Evolutionary conservation across 345 rosid species (phyloP).

Genomic region (Sapria himalayana): DNA sequence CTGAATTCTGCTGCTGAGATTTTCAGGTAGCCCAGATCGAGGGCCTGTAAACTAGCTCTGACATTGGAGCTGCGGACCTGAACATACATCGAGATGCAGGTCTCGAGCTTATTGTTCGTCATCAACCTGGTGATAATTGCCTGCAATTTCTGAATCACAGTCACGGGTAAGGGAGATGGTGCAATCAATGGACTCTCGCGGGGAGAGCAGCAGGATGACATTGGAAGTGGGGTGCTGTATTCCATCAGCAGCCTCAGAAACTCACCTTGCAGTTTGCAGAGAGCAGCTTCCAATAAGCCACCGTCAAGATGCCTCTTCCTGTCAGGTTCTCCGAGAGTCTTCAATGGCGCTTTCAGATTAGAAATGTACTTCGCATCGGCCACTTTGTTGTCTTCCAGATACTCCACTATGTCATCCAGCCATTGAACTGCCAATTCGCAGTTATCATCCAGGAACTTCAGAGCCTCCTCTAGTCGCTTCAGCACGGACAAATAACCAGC

Average conservation of each 20-base stretch:
- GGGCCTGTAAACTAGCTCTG: slow-evolving; percentile 81
- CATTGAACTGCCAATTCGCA: slow-evolving; percentile 94
- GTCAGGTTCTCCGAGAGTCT: slow-evolving; percentile 35
- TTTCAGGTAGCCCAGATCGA: slow-evolving; percentile 81
- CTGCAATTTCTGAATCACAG: slow-evolving; percentile 75
- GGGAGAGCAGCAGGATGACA: slow-evolving; percentile 42
- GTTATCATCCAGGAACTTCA: slow-evolving; percentile 75
- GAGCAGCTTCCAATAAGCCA: slow-evolving; percentile 66
- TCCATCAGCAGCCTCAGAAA: slow-evolving; percentile 57
- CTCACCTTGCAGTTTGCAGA: slow-evolving; percentile 63
- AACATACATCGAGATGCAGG: slow-evolving; percentile 59
- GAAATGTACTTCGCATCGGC: slow-evolving; percentile 60
- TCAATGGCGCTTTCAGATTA: slow-evolving; percentile 46
- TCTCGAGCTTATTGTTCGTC: slow-evolving; percentile 67
- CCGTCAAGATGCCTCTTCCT: slow-evolving; percentile 40
- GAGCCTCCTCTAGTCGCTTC: slow-evolving; percentile 81
- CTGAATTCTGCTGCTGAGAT: slow-evolving; percentile 71
- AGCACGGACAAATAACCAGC: slow-evolving; percentile 68
- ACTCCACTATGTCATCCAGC: slow-evolving; percentile 97
- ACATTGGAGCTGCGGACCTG: slow-evolving; percentile 79
- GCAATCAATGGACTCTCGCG: slow-evolving; percentile 63
- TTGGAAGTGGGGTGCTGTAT: slow-evolving; percentile 71
- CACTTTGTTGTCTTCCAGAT: slow-evolving; percentile 59
- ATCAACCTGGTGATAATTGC: slow-evolving; percentile 76
- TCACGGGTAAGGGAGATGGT: slow-evolving; percentile 71